Evolutionary conservation across 371 early-diverging fungal species (phyloP), one percentile per base, ranked within the genome.

Genomic region (Blakeslea trispora): DNA sequence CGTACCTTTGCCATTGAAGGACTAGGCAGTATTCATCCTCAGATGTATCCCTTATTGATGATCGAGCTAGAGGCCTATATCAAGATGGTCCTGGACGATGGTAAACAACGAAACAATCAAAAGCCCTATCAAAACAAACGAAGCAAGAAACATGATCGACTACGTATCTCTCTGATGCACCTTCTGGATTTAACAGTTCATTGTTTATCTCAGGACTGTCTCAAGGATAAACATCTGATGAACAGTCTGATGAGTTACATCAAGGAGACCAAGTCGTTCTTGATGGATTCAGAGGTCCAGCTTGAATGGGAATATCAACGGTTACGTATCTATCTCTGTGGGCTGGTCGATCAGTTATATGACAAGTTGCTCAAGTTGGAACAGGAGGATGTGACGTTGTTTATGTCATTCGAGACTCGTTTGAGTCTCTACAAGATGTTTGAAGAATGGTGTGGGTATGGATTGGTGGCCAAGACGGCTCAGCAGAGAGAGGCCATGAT

Each of bases 391-490:
- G 66, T 84, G 0, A 75, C 82, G 3, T 45, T 64, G 0, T 65
- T 77, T 54, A 88, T 96, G 65, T 84, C 94, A 0, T 91, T 91
- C 67, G 92, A 94, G 48, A 80, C 87, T 0, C 81, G 97, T 32
- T 61, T 86, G 7, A 81, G 81, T 8, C 52, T 95, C 21, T 96
- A 93, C 72, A 81, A 82, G 55, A 79, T 95, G 61, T 88, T 96
- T 75, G 95, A 95, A 66, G 82, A 88, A 44, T 98, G 98, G 98
- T 92, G 95, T 68, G 92, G 97, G 2, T 86, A 90, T 62, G 95
- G 96, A 1, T 73, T 71, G 35, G 78, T 80, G 39, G 79, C 89
- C 0, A 75, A 72, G n/a, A 41, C 61, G 1, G 82, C 85, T 9
- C 75, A 87, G 1, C 91, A 90, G 4, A 69, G 86, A 0, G 93